Evolutionary conservation across 2,329 filamentous ascomycete species (phyloP).

Genomic region (Hymenoscyphus albidus): DNA sequence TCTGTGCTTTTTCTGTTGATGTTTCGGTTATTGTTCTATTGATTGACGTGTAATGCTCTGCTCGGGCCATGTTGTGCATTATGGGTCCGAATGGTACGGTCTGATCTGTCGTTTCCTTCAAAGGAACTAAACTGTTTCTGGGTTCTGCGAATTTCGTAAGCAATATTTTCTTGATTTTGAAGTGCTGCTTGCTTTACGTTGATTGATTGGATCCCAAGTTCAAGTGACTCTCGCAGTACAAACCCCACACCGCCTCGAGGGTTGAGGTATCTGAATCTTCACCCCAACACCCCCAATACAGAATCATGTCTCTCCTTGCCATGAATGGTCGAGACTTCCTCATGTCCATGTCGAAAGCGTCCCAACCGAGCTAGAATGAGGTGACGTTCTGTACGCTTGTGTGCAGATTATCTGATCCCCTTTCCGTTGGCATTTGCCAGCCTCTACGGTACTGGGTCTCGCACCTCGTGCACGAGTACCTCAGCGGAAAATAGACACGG

Average conservation of each 20-base stretch:
- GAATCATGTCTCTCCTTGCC: no score
- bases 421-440: no score
- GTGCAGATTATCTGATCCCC: no score
- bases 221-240: not conserved
- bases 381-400: no score
- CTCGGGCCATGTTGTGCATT: not conserved
- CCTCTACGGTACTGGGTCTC: no score
- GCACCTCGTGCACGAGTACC: no score
- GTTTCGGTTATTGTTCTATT: not conserved
- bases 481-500: no score
- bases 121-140: not conserved
- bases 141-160: not conserved
- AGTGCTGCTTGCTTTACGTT: not conserved
- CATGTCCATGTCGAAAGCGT: no score
- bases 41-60: not conserved
- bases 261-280: not conserved
- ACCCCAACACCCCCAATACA: not conserved
- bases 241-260: not conserved
- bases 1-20: not conserved
- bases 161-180: not conserved
- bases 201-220: not conserved
- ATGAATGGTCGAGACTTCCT: no score
- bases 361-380: no score
- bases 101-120: not conserved
- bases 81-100: not conserved